phyloP scores from a whole-genome alignment of 1,284 basidiomycete species.

The Cerrena zonata region DNA sequence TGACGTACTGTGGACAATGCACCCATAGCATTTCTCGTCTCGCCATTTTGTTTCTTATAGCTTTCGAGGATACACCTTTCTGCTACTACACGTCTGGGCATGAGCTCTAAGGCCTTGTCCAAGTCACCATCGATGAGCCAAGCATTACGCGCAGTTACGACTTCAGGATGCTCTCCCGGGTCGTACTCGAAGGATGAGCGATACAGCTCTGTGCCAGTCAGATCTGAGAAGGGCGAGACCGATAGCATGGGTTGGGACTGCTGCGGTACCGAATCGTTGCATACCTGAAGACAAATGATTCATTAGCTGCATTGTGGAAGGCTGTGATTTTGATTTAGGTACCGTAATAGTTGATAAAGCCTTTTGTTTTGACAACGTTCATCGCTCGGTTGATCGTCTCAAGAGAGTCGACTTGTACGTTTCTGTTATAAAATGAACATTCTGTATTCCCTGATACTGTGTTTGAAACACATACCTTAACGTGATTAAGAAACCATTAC shows the following conservation, averaged over 20 bases:
- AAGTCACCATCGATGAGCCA: slow-evolving; percentile 79
- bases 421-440: slow-evolving; percentile 43
- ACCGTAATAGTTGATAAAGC: slow-evolving; percentile 99
- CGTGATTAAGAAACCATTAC: slow-evolving; percentile 93
- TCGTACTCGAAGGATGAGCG: slow-evolving; percentile 75
- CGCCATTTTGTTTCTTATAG: slow-evolving; percentile 75
- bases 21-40: slow-evolving; percentile 78
- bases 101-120: slow-evolving; percentile 69
- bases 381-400: slow-evolving; percentile 74
- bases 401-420: slow-evolving; percentile 70
- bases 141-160: slow-evolving; percentile 70
- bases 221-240: slow-evolving; percentile 84
- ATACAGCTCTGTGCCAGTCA: slow-evolving; percentile 84
- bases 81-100: slow-evolving; percentile 87
- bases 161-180: slow-evolving; percentile 89
- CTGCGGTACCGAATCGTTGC: slow-evolving; percentile 97
- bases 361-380: slow-evolving; percentile 74
- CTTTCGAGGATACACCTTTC: slow-evolving; percentile 89
- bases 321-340: no score
- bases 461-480: slow-evolving; percentile 57
- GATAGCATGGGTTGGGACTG: slow-evolving; percentile 90
- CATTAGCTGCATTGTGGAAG: slow-evolving; percentile 9
- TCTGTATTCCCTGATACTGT: background rate
- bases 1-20: slow-evolving; percentile 73
- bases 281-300: slow-evolving; percentile 68